phyloP scores from a whole-genome alignment of 371 early-diverging fungal genomes.

The Haplosporangium sp. region DNA sequence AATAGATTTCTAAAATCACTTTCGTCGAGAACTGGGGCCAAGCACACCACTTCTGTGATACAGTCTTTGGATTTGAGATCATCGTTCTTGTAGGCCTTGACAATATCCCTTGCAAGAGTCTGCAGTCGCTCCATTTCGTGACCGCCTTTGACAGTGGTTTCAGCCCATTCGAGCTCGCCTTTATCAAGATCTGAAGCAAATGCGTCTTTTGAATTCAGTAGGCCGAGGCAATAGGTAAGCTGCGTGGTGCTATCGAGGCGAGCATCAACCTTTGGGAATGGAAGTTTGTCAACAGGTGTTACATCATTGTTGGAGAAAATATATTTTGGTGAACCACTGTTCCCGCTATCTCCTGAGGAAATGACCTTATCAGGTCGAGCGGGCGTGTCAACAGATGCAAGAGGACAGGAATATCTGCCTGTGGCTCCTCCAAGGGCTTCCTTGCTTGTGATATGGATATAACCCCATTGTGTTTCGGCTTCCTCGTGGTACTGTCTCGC shows the following conservation, averaged over 20 bases:
- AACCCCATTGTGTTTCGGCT: too few species aligned
- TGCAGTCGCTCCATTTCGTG: slow-evolving; percentile 17
- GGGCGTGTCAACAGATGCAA: too few species aligned
- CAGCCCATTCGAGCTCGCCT: not conserved
- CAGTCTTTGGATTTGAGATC: slow-evolving; percentile 2
- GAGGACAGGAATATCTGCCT: too few species aligned
- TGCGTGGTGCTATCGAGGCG: not conserved
- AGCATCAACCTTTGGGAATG: not conserved
- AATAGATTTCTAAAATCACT: slow-evolving; percentile 8
- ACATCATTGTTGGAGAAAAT: too few species aligned
- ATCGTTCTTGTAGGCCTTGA: slow-evolving; percentile 7
- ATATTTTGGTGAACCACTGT: too few species aligned
- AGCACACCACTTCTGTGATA: slow-evolving; percentile 6
- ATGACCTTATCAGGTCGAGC: not conserved
- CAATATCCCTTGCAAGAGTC: slow-evolving; percentile 1
- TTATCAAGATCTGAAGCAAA: not conserved
- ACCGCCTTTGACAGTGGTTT: not conserved
- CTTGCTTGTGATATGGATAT: too few species aligned
- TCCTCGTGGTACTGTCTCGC: too few species aligned
- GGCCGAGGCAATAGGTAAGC: slow-evolving; percentile 6
- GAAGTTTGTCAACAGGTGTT: not conserved
- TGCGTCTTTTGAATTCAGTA: not conserved
- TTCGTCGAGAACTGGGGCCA: slow-evolving; percentile 10
- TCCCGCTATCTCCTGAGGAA: not conserved
- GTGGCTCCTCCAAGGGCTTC: too few species aligned